Evolutionary conservation across 805 yeast genomes (phyloP).

Genomic region (Yarrowia deformans): DNA sequence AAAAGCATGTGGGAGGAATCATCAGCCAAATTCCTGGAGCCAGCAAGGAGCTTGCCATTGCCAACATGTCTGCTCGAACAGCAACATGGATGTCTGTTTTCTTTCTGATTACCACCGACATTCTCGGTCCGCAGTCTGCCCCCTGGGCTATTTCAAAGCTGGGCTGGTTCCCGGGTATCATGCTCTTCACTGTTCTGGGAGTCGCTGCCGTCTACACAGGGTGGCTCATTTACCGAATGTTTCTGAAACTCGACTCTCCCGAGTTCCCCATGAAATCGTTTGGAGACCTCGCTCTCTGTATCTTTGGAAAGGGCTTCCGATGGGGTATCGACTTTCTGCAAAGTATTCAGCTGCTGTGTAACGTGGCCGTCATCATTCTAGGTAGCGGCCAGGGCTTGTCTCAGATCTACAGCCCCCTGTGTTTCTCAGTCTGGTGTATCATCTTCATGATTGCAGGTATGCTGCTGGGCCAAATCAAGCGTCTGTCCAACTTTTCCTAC

Average conservation of each 20-base stretch:
- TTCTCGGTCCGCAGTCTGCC: constrained; percentile 56
- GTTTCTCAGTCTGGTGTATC: constrained; percentile 53
- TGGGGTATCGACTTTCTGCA: constrained; percentile 51
- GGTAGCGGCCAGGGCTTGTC: constrained; percentile 54
- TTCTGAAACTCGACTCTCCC: constrained; percentile 52
- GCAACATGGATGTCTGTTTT: constrained; percentile 50
- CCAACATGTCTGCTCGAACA: constrained; percentile 44
- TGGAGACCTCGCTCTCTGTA: constrained; percentile 53
- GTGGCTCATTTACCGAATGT: constrained; percentile 50
- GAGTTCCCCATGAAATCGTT: constrained; percentile 54
- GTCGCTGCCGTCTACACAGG: constrained; percentile 54
- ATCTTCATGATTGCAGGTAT: constrained; percentile 55
- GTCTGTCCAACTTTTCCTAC: constrained; percentile 51
- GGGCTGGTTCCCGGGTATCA: constrained; percentile 56
- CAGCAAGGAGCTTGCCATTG: constrained; percentile 31
- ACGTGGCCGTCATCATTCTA: constrained; percentile 54
- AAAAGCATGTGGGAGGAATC: neutral
- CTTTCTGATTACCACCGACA: constrained; percentile 56
- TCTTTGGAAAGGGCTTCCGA: constrained; percentile 50
- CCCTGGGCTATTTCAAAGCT: constrained; percentile 55
- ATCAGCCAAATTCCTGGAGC: constrained; percentile 20
- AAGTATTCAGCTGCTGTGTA: constrained; percentile 53
- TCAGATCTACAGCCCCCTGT: constrained; percentile 49
- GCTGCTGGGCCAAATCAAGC: constrained; percentile 53
- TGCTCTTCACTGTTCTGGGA: constrained; percentile 53